These are phyloP conservation scores for Yamadazyma dendronema DNA, from an alignment of 1,139 yeast species.

Conservation along the genomic window DNA sequence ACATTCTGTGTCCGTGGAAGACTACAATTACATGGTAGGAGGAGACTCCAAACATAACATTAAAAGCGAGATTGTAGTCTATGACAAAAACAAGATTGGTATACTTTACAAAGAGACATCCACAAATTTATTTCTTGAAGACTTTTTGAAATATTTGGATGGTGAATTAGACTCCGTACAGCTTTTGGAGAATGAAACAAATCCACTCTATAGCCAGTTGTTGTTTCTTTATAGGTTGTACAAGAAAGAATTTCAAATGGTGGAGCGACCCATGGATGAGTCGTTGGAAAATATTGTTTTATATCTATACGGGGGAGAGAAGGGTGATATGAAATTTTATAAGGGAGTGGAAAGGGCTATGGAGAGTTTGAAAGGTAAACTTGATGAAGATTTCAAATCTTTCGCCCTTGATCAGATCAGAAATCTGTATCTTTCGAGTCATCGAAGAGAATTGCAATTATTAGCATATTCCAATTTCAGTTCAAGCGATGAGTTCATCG, in stretches of 20 bases:
- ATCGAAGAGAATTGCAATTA: slow-evolving; percentile 8
- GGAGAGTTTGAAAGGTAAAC: slow-evolving; percentile 5
- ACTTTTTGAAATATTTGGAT: slow-evolving; percentile 1
- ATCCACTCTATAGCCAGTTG: slow-evolving; percentile 12
- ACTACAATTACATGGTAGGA: slow-evolving; percentile 10
- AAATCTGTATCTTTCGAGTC: slow-evolving; percentile 7
- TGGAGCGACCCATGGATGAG: slow-evolving; percentile 3
- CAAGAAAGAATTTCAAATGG: slow-evolving; percentile 7
- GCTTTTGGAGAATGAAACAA: slow-evolving; percentile 7
- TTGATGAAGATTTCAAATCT: slow-evolving; percentile 8
- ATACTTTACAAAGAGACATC: slow-evolving; percentile 8
- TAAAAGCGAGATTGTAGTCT: slow-evolving; percentile 6
- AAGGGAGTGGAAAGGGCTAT: slow-evolving; percentile 8
- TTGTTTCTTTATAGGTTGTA: slow-evolving; percentile 10
- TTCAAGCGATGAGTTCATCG: slow-evolving; percentile 12
- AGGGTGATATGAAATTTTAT: not conserved
- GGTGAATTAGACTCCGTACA: not conserved
- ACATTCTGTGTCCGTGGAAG: slow-evolving; percentile 6
- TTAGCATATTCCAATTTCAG: slow-evolving; percentile 12
- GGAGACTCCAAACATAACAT: slow-evolving; percentile 9
- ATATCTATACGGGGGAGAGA: slow-evolving; percentile 4
- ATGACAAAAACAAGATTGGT: slow-evolving; percentile 2
- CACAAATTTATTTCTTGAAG: slow-evolving; percentile 6
- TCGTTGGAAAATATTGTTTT: slow-evolving; percentile 2
- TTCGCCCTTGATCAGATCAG: slow-evolving; percentile 11